Evolutionary conservation across 495 filamentous ascomycete genomes (phyloP), one percentile per base, ranked within the genome.

Genomic region (Daldinia childiae): DNA sequence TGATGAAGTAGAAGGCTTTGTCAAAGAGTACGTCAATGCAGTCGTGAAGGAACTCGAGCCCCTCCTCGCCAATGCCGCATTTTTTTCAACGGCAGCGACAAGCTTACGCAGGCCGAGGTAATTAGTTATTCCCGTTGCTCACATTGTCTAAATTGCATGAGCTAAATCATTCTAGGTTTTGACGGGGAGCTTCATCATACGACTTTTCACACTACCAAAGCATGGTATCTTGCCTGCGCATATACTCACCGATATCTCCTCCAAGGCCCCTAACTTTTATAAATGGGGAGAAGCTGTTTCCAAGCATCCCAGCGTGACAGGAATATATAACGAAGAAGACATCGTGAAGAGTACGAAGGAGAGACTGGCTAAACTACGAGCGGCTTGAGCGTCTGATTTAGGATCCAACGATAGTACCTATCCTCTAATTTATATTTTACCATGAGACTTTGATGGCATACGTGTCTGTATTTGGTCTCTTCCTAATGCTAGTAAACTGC

Each of bases 61-160:
- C 1, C 76, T 91, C 29, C 79, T 97, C 26, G 77, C 79, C 7
- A 87, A 88, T 59, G 90, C 90, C 6, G 84, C 75, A 0, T 93
- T 0, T 97, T 91, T 82, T 97, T 95, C 80, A 90, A 89, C n/a
- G 93, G 93, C 0, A 90, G 88, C 61, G 82, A 89, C 57, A 89
- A 86, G 74, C 72, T 95, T 36, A 95, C 92, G 2, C 79, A 93
- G 30, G 93, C 88, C 14, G 93, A 96, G 88, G 93, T 93, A 81
- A 68, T 83, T 27, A 26, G n/a, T 26, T 64, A 15, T 41, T 36
- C 12, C 34, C 30, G 43, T 54, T 27, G 34, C n/a, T 62, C 15
- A 9, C 32, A 5, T 15, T 38, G 17, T 51, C 4, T 19, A 9
- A n/a, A 6, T 36, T 19, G 17, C n/a, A 57, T 34, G 21, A n/a